These are phyloP conservation scores for Suillus sp. DNA, from an alignment of 768 basidiomycete species.

Conservation along the genomic window DNA sequence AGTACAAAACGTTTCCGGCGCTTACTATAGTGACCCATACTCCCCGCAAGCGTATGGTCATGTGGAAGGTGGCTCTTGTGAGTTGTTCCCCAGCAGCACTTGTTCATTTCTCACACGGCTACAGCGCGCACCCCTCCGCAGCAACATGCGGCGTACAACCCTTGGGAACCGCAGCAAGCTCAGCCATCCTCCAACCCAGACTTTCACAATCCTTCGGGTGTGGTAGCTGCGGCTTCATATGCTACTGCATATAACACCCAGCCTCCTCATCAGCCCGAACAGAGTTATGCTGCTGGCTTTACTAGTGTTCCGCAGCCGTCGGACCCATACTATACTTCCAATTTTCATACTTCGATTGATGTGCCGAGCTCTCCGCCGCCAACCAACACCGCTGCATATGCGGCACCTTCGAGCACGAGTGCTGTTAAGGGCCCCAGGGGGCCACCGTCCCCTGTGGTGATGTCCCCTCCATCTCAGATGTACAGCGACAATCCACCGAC, in stretches of 20 bases:
- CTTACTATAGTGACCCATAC: constrained; percentile 32
- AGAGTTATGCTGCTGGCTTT: constrained; percentile 51
- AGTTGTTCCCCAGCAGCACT: constrained; percentile 27
- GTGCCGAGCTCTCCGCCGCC: constrained; percentile 38
- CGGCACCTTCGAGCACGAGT: constrained; percentile 32
- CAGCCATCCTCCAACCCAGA: constrained; percentile 38
- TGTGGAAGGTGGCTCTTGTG: constrained; percentile 54
- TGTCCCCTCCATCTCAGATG: constrained; percentile 25
- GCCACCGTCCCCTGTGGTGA: constrained; percentile 31
- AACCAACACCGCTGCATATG: constrained; percentile 41
- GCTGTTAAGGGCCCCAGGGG: constrained; percentile 48
- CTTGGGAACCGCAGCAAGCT: constrained; percentile 17
- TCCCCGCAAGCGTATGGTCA: constrained; percentile 52
- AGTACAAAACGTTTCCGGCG: constrained; percentile 25
- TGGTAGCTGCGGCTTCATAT: constrained; percentile 19
- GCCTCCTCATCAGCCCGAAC: constrained; percentile 39
- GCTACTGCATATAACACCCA: constrained; percentile 17
- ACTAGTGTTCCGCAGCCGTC: constrained; percentile 41
- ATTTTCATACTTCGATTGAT: constrained; percentile 21
- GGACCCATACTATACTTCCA: constrained; percentile 31
- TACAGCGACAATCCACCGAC: constrained; percentile 63
- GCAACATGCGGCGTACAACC: constrained; percentile 44
- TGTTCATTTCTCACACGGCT: constrained; percentile 12
- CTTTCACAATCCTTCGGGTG: constrained; percentile 40
- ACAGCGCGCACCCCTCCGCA: constrained; percentile 59